Conservation (phyloP, 208 protist species). For the Phytomonas sp. region DNA sequence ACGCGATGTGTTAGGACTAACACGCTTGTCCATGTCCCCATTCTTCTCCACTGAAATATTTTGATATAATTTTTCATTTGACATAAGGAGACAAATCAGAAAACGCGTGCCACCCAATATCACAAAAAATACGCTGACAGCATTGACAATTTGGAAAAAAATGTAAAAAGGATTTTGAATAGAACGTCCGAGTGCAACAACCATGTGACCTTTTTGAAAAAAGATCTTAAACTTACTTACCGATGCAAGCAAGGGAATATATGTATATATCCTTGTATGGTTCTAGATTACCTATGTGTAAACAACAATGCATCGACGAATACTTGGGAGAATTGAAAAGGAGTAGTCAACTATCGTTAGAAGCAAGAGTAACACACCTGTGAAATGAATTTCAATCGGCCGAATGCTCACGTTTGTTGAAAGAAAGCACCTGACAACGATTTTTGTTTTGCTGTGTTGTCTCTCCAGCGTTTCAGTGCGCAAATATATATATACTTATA, state of each 20-base stretch:
- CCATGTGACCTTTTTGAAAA: constrained; percentile 22
- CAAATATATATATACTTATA: background rate
- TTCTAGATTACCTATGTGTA: background rate
- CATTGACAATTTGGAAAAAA: constrained; percentile 55
- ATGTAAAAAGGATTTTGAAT: constrained; percentile 48
- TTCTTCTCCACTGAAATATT: background rate
- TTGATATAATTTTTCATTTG: background rate
- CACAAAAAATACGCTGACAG: constrained; percentile 46
- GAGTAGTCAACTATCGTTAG: constrained; percentile 4
- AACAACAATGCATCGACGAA: constrained; percentile 9
- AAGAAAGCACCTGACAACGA: background rate
- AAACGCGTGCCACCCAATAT: constrained; percentile 32
- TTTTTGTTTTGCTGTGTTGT: too few species aligned
- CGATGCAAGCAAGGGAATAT: constrained; percentile 7
- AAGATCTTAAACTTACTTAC: constrained; percentile 1
- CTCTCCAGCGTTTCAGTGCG: background rate
- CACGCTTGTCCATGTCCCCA: background rate
- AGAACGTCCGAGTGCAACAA: constrained; percentile 48
- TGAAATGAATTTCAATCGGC: background rate
- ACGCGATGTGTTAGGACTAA: background rate
- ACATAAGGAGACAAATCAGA: constrained; percentile 22
- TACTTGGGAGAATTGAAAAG: constrained; percentile 1
- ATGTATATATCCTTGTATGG: background rate
- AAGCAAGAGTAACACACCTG: background rate
- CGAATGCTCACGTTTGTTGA: background rate